Percentiles rank a stretch among this genome's conserved stretches.
These are phyloP conservation scores for Starmerella apicola DNA, from an alignment of 805 yeast genomes.

Conservation along the genomic window DNA sequence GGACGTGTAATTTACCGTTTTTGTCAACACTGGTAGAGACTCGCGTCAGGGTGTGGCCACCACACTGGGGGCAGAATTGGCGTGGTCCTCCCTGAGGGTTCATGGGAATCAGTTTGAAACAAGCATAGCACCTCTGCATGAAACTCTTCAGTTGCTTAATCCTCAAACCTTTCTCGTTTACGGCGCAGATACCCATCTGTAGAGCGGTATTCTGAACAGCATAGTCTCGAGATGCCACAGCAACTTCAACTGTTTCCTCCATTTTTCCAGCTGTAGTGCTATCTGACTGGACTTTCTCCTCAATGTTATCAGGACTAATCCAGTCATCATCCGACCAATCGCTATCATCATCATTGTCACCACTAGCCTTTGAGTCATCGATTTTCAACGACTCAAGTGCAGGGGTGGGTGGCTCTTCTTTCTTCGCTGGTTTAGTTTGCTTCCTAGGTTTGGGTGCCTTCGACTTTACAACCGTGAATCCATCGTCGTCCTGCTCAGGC, in stretches of 20 bases:
- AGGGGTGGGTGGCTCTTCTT: neutral
- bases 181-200: conserved; percentile 76
- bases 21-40: conserved; percentile 69
- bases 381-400: neutral
- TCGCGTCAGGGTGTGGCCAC: conserved; percentile 79
- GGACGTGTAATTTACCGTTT: conserved; percentile 77
- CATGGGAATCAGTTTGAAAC: conserved; percentile 71
- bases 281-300: conserved; percentile 57
- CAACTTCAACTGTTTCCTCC: conserved; percentile 46
- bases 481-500: conserved; percentile 16
- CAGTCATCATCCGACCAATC: conserved; percentile 81
- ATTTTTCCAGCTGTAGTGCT: conserved; percentile 44
- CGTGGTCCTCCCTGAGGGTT: conserved; percentile 51
- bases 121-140: conserved; percentile 95
- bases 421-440: neutral
- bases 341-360: conserved; percentile 40
- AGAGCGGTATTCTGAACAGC: conserved; percentile 92
- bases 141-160: conserved; percentile 78
- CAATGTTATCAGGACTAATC: conserved; percentile 82
- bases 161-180: conserved; percentile 76
- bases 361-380: neutral
- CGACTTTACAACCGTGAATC: conserved; percentile 16
- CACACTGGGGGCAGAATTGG: conserved; percentile 92
- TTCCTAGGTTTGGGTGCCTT: conserved; percentile 13
- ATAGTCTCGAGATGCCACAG: conserved; percentile 89